Base-by-base conservation (phyloP, 1,284 basidiomycete species). In the Ganoderma leucocontextum region DNA sequence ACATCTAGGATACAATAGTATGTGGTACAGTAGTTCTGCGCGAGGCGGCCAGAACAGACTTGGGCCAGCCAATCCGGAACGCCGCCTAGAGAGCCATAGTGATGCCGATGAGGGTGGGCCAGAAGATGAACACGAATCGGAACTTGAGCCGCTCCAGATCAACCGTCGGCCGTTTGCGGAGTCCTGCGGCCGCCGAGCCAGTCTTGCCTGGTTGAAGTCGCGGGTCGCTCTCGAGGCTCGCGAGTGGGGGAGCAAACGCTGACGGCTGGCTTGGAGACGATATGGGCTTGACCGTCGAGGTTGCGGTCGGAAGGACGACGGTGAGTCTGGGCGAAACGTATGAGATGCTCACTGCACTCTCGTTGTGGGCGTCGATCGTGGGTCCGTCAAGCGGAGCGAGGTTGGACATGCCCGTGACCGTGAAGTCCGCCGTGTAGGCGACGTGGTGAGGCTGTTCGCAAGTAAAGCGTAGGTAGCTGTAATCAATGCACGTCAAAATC, bases 41-140 rank as follows among this genome's bases (percentile, higher is more conserved):
- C 58, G 7, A 38, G 38, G 58, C 58, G 58, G 41, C 58, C 58
- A 42, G 38, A 39, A 6, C 38, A 41, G 36, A 41, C 38, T 60
- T 41, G 58, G 39, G 29, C 58, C 39, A 60, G 58, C 58, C 58
- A 60, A 60, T 60, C 58, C 36, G 58, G n/a, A 29, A 60, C 22
- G 58, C 7, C 39, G 58, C 58, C 38, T 60, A 60, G 13, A 84
- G 72, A 49, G 86, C 84, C 82, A 87, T 81, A 25, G 84, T 82
- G 58, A 87, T 76, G 5, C 87, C 88, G 69, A 89, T 81, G 70
- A 89, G 76, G 12, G 85, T 84, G 6, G 88, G 87, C 87, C 87
- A 89, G 47, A 86, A 79, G 70, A 89, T 81, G 69, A 87, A 88
- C 65, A 87, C 82, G 59, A 88, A 72, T 29, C 82, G 78, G 73